Conservation (phyloP, 1,284 basidiomycete species). For the Malassezia caprae region DNA sequence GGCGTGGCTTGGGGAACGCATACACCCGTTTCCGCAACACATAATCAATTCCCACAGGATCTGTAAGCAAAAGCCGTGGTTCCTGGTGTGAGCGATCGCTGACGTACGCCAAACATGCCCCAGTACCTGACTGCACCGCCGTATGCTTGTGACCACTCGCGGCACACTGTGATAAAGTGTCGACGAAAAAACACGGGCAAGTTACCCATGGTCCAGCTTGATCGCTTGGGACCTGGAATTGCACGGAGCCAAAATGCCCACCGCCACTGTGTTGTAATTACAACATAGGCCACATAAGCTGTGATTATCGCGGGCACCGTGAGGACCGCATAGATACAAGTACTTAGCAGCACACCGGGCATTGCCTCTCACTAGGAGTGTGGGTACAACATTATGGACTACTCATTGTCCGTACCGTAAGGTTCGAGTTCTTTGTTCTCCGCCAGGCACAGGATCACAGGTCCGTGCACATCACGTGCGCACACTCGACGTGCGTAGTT, state of each 20-base stretch:
- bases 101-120: slow-evolving; percentile 13
- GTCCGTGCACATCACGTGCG: slow-evolving; percentile 4
- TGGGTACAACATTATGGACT: neutral
- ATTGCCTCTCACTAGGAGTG: neutral
- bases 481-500: neutral
- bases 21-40: slow-evolving; percentile 19
- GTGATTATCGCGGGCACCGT: neutral
- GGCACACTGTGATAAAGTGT: slow-evolving; percentile 5
- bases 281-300: neutral
- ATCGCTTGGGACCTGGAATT: slow-evolving; percentile 8
- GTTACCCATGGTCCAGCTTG: slow-evolving; percentile 11
- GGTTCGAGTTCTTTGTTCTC: neutral
- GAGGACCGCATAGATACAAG: neutral
- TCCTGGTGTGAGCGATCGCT: neutral
- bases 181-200: neutral
- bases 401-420: neutral
- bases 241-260: slow-evolving; percentile 14
- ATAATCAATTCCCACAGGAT: slow-evolving; percentile 12
- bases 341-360: neutral
- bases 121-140: slow-evolving; percentile 10
- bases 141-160: slow-evolving; percentile 2
- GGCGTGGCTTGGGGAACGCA: slow-evolving; percentile 33
- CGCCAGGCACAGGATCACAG: neutral
- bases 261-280: neutral
- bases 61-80: slow-evolving; percentile 12